Percentiles rank a stretch among this genome's conserved stretches.
Evolutionary conservation across 2,329 filamentous ascomycete genomes (phyloP).

Genomic region (Nothophaeocryptopus gaeumannii): DNA sequence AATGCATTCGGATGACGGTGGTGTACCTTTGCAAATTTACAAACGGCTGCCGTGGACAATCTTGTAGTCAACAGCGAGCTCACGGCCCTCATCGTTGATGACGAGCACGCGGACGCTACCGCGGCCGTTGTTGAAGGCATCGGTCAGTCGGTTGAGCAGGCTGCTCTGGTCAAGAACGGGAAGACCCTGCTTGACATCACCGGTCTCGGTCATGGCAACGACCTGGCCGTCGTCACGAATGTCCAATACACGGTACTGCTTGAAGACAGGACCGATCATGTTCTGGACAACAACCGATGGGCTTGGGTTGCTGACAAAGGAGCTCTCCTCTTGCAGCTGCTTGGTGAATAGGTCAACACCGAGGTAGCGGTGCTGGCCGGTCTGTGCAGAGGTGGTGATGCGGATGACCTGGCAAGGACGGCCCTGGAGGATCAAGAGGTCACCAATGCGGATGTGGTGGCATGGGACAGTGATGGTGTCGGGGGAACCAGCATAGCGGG

Average conservation of each 20-base stretch:
- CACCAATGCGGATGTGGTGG: slow-evolving; percentile 99
- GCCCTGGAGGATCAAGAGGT: slow-evolving; percentile 97
- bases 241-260: slow-evolving; percentile 99
- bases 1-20: neutral
- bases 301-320: slow-evolving; percentile 93
- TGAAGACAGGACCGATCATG: slow-evolving; percentile 99
- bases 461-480: slow-evolving; percentile 97
- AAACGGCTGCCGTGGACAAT: slow-evolving; percentile 77
- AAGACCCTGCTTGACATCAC: slow-evolving; percentile 95
- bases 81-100: slow-evolving; percentile 86
- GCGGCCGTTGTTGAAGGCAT: slow-evolving; percentile 85
- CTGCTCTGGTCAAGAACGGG: slow-evolving; percentile 92
- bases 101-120: slow-evolving; percentile 93
- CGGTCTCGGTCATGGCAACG: slow-evolving; percentile 97
- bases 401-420: slow-evolving; percentile 99
- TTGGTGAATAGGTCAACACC: slow-evolving; percentile 99
- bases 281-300: slow-evolving; percentile 98
- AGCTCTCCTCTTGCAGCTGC: slow-evolving; percentile 98
- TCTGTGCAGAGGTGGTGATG: slow-evolving; percentile 96
- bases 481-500: slow-evolving; percentile 39
- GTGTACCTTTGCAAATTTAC: slow-evolving; percentile 41
- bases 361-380: slow-evolving; percentile 98
- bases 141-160: slow-evolving; percentile 75
- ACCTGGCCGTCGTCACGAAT: slow-evolving; percentile 78
- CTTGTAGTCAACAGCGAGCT: slow-evolving; percentile 99